A percentile compares a stretch with the other conserved stretches of the same genome.
Conservation (phyloP, 768 basidiomycete species). For the Chiua virens region DNA sequence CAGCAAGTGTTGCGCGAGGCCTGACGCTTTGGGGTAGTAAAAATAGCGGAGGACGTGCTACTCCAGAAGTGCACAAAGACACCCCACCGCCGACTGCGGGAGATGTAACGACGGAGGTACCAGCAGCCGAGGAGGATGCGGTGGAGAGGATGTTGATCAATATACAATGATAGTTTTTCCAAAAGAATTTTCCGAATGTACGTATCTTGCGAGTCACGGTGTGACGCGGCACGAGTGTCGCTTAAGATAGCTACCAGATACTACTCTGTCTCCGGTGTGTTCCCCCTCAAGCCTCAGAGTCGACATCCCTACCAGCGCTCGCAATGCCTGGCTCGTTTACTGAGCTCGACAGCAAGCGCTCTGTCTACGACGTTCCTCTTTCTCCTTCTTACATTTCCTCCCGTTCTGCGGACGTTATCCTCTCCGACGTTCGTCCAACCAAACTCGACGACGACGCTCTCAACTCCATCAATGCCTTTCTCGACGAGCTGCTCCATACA, state of each 20-base stretch:
- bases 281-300: constrained; percentile 11
- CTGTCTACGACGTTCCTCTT: constrained; percentile 19
- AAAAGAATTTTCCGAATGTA: no score
- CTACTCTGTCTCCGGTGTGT: not conserved
- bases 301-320: constrained; percentile 4
- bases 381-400: constrained; percentile 78
- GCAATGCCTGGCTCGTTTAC: constrained; percentile 49
- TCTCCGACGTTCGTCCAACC: constrained; percentile 92
- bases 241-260: constrained; percentile 18
- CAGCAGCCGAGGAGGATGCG: constrained; percentile 19
- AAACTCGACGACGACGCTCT: constrained; percentile 81
- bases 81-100: not conserved
- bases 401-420: constrained; percentile 85
- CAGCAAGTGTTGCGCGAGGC: constrained; percentile 46
- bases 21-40: constrained; percentile 47
- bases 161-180: no score
- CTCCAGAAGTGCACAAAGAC: not conserved
- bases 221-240: constrained; percentile 16
- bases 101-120: no score
- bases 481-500: constrained; percentile 82
- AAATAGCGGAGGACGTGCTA: not conserved
- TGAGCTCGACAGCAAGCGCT: constrained; percentile 31
- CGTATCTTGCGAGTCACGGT: not conserved
- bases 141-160: constrained; percentile 22
- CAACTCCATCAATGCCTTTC: constrained; percentile 70